A percentile compares a stretch with the other conserved stretches of the same genome.
These are phyloP conservation scores for Nannizzia gypsea DNA, from an alignment of 2,329 filamentous ascomycete species.

Conservation along the genomic window DNA sequence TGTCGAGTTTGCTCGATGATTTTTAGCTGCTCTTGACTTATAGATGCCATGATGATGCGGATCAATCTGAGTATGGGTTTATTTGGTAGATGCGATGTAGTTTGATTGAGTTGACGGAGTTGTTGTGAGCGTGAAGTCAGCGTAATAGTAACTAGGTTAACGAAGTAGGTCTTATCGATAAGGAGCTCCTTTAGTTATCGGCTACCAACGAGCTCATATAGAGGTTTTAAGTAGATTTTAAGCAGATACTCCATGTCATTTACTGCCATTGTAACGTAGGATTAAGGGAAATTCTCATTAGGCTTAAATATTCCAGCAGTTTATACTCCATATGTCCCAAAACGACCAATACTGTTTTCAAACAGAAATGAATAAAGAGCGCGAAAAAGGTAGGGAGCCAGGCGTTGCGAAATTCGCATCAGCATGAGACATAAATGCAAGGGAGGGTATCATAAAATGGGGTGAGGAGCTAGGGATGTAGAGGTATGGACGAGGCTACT, in stretches of 20 bases:
- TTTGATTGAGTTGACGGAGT: neutral
- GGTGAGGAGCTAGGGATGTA: neutral
- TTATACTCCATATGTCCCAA: neutral
- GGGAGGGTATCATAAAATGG: conserved; percentile 1
- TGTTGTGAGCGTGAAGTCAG: neutral
- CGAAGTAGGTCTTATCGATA: neutral
- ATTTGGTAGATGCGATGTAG: neutral
- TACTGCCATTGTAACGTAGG: neutral
- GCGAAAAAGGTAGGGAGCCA: neutral
- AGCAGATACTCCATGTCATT: too few species aligned
- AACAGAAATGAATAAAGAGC: neutral
- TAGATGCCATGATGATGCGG: conserved; percentile 25
- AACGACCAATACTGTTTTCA: neutral
- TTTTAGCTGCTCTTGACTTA: conserved; percentile 40
- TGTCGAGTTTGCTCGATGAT: conserved; percentile 59
- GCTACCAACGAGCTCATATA: neutral
- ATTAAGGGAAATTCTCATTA: neutral
- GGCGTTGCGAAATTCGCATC: too few species aligned
- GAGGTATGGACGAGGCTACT: neutral
- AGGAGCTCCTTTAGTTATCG: neutral
- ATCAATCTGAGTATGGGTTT: neutral
- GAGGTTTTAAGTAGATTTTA: too few species aligned
- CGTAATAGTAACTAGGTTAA: neutral
- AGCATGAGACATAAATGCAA: neutral
- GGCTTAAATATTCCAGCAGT: neutral